Conservation (phyloP, 352 stramenopile species). For the Phytophthora chlamydospora region DNA sequence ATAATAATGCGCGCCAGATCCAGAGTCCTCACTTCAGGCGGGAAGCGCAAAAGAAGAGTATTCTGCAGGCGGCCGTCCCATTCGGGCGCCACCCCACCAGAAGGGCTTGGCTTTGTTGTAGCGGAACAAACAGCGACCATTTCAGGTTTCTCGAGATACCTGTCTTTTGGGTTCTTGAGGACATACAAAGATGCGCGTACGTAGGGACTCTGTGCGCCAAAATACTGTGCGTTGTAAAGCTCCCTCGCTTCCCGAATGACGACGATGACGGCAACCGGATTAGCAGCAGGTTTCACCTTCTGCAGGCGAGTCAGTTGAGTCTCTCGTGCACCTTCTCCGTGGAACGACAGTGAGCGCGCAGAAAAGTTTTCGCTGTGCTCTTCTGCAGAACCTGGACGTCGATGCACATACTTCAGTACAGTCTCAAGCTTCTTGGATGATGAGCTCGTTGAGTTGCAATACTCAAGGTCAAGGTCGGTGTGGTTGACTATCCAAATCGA, state of each 20-base stretch:
- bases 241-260: slow-evolving; percentile 81
- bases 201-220: slow-evolving; percentile 87
- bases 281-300: slow-evolving; percentile 80
- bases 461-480: slow-evolving; percentile 83
- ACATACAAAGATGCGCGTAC: slow-evolving; percentile 82
- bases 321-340: slow-evolving; percentile 54
- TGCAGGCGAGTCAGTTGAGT: slow-evolving; percentile 63
- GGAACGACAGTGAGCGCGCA: slow-evolving; percentile 66
- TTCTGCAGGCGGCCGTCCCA: slow-evolving; percentile 83
- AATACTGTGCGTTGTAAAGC: slow-evolving; percentile 88
- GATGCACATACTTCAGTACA: slow-evolving; percentile 81
- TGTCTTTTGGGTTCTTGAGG: slow-evolving; percentile 83
- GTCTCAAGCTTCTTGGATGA: slow-evolving; percentile 71
- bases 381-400: slow-evolving; percentile 41
- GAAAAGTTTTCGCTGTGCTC: slow-evolving; percentile 71
- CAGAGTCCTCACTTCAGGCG: slow-evolving; percentile 58
- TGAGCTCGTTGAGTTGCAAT: slow-evolving; percentile 85
- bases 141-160: slow-evolving; percentile 76
- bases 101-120: slow-evolving; percentile 81
- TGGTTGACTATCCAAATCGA: slow-evolving; percentile 92
- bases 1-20: slow-evolving; percentile 84
- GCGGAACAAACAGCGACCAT: slow-evolving; percentile 79
- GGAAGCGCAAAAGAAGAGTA: slow-evolving; percentile 78
- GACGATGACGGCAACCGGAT: slow-evolving; percentile 81
- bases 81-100: slow-evolving; percentile 70